Base-by-base conservation (phyloP, 2,329 filamentous ascomycete genomes). In the Cladosporium sp. region DNA sequence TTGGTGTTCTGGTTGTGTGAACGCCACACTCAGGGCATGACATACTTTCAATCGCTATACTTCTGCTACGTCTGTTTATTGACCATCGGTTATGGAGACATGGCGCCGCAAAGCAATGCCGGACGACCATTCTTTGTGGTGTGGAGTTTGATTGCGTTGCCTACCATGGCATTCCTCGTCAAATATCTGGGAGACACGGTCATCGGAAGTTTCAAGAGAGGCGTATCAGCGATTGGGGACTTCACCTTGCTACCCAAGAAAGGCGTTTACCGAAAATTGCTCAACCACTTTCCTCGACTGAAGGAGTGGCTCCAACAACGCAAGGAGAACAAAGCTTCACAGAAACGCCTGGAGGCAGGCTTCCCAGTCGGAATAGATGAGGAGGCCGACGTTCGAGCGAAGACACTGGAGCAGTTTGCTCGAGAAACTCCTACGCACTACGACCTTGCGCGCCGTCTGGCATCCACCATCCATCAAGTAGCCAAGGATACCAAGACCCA, bases 51-150 rank as follows among this genome's bases (percentile, higher is more conserved):
- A 57, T 83, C 86, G 0, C 79, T 97, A 42, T 96, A 96, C 73
- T 95, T 96, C 69, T 86, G 86, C 64, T 97, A 94, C 71, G 85
- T 91, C 34, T 87, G 86, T 2, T 81, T 96, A 22, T 79, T 91
- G 1, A 96, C 92, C 0, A 89, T 96, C 36, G 92, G 92, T 1
- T 96, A 96, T 65, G 92, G 92, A 3, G 91, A 96, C 63, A 72
- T 87, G 4, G 84, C 86, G 1, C 91, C 91, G 0, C 77, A 85
- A n/a, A 89, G 87, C 1, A 92, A 91, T 62, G 81, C 86, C 0
- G 90, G 89, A 1, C 86, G 89, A 56, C 84, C 89, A 0, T 96
- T 96, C 70, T 97, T 96, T 66, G 89, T 97, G n/a, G 86, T 96
- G 57, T 97, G 92, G 92, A 90, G 87, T 13, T 72, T 97, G 1